A percentile compares a stretch with the other conserved stretches of the same genome.
These are phyloP conservation scores for Fusarium mundagurra DNA, from an alignment of 2,329 filamentous ascomycete species.

Conservation along the genomic window DNA sequence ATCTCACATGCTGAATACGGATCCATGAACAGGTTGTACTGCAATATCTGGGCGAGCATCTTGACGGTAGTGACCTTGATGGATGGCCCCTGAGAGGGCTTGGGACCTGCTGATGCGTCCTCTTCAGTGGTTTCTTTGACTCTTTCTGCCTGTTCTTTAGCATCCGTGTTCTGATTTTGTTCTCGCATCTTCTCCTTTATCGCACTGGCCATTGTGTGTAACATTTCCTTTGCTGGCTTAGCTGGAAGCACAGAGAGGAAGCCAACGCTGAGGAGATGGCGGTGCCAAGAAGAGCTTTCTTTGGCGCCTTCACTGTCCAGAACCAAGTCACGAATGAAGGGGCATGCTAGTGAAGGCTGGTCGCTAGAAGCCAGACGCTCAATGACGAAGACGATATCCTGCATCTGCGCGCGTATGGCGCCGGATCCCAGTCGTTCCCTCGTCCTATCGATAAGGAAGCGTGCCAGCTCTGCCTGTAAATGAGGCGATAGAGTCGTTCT, in stretches of 20 bases:
- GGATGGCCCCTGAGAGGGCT: slow-evolving; percentile 3
- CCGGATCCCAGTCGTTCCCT: slow-evolving; percentile 17
- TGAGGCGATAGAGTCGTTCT: not conserved
- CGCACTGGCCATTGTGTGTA: slow-evolving; percentile 40
- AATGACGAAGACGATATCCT: slow-evolving; percentile 28
- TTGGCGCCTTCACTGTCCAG: slow-evolving; percentile 37
- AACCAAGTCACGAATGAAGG: slow-evolving; percentile 45
- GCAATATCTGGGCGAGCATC: slow-evolving; percentile 49
- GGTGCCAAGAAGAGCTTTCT: slow-evolving; percentile 47
- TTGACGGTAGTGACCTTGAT: slow-evolving; percentile 52
- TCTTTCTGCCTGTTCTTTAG: not conserved
- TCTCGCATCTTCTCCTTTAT: slow-evolving; percentile 45
- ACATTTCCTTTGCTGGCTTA: slow-evolving; percentile 37
- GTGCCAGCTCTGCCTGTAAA: slow-evolving; percentile 30
- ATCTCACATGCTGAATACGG: slow-evolving; percentile 41
- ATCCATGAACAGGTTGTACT: slow-evolving; percentile 43
- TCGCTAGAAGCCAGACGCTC: slow-evolving; percentile 42
- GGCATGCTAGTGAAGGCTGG: slow-evolving; percentile 43
- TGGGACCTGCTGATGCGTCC: not conserved
- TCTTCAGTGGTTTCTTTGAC: not conserved
- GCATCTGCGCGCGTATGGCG: slow-evolving; percentile 23
- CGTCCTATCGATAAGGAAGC: slow-evolving; percentile 33
- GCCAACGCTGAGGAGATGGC: slow-evolving; percentile 39
- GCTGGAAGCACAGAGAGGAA: slow-evolving; percentile 45
- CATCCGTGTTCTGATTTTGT: slow-evolving; percentile 27